Conservation (phyloP, 148 eudicot species). For the Rhododendron henanense region DNA sequence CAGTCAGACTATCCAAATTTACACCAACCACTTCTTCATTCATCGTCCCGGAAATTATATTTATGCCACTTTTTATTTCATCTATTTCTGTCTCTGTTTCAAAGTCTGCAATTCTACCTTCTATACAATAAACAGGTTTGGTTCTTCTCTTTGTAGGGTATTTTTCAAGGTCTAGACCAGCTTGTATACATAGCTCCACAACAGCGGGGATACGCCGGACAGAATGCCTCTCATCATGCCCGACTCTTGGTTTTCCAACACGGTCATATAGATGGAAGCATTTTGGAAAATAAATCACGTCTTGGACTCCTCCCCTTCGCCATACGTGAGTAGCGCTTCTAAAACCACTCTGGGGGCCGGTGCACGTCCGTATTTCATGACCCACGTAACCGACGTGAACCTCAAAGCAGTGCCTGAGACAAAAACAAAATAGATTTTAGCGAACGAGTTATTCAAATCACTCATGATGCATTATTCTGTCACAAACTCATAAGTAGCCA, state of each 20-base stretch:
- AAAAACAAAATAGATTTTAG: background rate
- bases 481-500: background rate
- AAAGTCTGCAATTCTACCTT: constrained; percentile 62
- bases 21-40: background rate
- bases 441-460: background rate
- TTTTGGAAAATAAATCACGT: constrained; percentile 48
- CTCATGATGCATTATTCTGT: background rate
- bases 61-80: constrained; percentile 4
- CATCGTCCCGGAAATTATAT: background rate
- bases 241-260: constrained; percentile 52
- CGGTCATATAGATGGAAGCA: constrained; percentile 62
- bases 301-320: constrained; percentile 38
- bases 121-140: constrained; percentile 53
- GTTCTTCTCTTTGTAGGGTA: constrained; percentile 53
- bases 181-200: constrained; percentile 63
- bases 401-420: constrained; percentile 51
- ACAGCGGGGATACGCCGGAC: constrained; percentile 45
- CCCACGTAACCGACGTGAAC: constrained; percentile 57
- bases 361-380: constrained; percentile 63
- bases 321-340: constrained; percentile 54
- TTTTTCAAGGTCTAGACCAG: constrained; percentile 47
- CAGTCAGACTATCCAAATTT: constrained; percentile 14
- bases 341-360: constrained; percentile 50
- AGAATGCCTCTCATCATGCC: constrained; percentile 42
- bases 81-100: constrained; percentile 23